A percentile compares a stretch with the other conserved stretches of the same genome.
phyloP scores from a whole-genome alignment of 1,139 yeast genomes.

The Geotrichum fermentans region DNA sequence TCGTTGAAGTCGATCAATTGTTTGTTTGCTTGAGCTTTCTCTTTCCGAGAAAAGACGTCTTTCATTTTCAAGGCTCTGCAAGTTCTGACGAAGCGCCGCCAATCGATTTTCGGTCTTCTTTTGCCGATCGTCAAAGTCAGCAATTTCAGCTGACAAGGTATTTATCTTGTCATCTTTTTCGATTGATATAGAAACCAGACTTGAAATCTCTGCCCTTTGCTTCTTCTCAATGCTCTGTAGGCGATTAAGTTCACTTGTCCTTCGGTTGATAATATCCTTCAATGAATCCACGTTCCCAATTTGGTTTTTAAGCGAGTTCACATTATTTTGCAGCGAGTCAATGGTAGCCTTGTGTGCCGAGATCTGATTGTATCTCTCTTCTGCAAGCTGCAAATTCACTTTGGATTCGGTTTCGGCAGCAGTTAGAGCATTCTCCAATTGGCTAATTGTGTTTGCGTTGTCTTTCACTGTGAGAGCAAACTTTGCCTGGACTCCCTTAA shows the following conservation, averaged over 20 bases:
- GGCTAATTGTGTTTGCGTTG: not conserved
- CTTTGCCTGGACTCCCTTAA: not conserved
- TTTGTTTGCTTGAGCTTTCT: slow-evolving; percentile 24
- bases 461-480: not conserved
- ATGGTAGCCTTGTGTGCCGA: slow-evolving; percentile 16
- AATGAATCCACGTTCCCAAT: slow-evolving; percentile 8
- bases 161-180: slow-evolving; percentile 26
- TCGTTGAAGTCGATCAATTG: slow-evolving; percentile 27
- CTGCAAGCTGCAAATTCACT: slow-evolving; percentile 2
- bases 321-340: slow-evolving; percentile 10
- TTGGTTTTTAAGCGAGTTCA: slow-evolving; percentile 7
- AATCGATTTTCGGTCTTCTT: slow-evolving; percentile 28
- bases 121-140: slow-evolving; percentile 7
- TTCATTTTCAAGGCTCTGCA: slow-evolving; percentile 30
- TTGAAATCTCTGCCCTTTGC: slow-evolving; percentile 31
- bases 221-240: slow-evolving; percentile 22
- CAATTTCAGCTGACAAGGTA: slow-evolving; percentile 19
- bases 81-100: slow-evolving; percentile 27
- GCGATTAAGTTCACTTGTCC: slow-evolving; percentile 12
- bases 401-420: slow-evolving; percentile 7
- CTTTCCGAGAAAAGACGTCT: slow-evolving; percentile 23
- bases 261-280: slow-evolving; percentile 13
- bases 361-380: slow-evolving; percentile 23
- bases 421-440: not conserved
- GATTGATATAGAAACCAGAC: slow-evolving; percentile 29